Evolutionary conservation across 1,139 yeast genomes (phyloP), one percentile per base, ranked within the genome.

Genomic region (Diutina scorzettiae): DNA sequence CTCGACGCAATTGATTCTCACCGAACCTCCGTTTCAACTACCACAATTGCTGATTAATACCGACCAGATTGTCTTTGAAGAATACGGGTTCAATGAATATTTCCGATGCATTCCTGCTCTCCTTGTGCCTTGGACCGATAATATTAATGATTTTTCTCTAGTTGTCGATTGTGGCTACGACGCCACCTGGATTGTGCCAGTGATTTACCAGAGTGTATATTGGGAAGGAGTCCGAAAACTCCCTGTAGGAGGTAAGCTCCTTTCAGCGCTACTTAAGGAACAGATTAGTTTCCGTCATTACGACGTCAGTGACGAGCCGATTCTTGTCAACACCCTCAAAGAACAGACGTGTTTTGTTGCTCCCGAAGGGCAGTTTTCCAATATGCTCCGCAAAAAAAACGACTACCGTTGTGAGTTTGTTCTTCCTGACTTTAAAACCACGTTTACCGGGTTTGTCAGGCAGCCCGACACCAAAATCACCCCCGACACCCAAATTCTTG

Each of bases 51-150:
- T 95, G 36, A 77, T 80, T 51, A 83, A 83, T 57, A 81, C 87
- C 23, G 98, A 91, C 57, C 96, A 89, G 60, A 82, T 91, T 1
- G 74, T 93, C 2, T 89, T 93, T 63, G 99, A 93, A 59, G 98
- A 93, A 55, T 91, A 81, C 53, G 95, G 86, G 7, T 83, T 91
- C 54, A 70, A 69, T 27, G 74, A 77, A 32, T 77, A 79, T 49
- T 76, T 76, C 46, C 57, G 89, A 40, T 72, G 81, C 45, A 65
- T 68, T 33, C 73, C 86, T 0, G 81, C 80, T 1, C 73, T 82
- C 1, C 68, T 84, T 45, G 76, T 81, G 0, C 95, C 96, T 1
- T 83, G 89, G 84, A 20, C 9, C 5, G 65, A 64, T 41, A 61
- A 59, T 37, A 47, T 49, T 32, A 46, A 51, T 30, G 32, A 27